These are phyloP conservation scores for Syncephalis plumigaleata DNA, from an alignment of 371 early-diverging fungal genomes.

Conservation along the genomic window DNA sequence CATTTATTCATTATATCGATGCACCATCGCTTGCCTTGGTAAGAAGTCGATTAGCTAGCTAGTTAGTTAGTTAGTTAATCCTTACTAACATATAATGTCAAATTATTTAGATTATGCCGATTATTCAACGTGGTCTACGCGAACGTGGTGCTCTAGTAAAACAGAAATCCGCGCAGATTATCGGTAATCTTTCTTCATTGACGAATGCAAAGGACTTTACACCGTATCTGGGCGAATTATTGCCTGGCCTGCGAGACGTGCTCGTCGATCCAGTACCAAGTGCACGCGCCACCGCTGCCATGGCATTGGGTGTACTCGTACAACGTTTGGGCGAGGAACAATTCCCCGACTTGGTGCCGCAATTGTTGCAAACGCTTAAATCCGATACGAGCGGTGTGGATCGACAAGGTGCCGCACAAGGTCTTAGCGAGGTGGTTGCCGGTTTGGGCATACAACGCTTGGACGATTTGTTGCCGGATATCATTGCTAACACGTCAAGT, in stretches of 20 bases:
- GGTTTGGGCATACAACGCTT: conserved; percentile 80
- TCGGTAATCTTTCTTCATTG: conserved; percentile 89
- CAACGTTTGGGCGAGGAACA: conserved; percentile 79
- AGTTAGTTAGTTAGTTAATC: too few relatives aligned
- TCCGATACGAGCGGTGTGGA: conserved; percentile 81
- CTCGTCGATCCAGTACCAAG: conserved; percentile 92
- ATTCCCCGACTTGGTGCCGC: conserved; percentile 81
- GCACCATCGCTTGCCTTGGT: conserved; percentile 89
- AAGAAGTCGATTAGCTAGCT: too few relatives aligned
- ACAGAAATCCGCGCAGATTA: conserved; percentile 89
- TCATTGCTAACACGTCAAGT: conserved; percentile 62
- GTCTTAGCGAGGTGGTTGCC: conserved; percentile 81
- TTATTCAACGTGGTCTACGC: conserved; percentile 80
- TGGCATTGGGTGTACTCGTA: conserved; percentile 83
- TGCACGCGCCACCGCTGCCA: conserved; percentile 84
- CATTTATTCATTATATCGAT: conserved; percentile 96
- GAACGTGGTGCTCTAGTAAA: conserved; percentile 82
- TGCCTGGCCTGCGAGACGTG: conserved; percentile 79
- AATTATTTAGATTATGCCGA: conserved; percentile 58
- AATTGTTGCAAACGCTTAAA: conserved; percentile 68
- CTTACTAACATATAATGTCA: too few relatives aligned
- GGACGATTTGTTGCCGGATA: conserved; percentile 78
- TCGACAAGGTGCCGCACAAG: conserved; percentile 94
- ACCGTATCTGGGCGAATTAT: conserved; percentile 62
- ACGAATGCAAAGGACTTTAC: conserved; percentile 81